Evolutionary conservation across 352 stramenopile genomes (phyloP), one percentile per base, ranked within the genome.

Genomic region (Phytophthora melonis): DNA sequence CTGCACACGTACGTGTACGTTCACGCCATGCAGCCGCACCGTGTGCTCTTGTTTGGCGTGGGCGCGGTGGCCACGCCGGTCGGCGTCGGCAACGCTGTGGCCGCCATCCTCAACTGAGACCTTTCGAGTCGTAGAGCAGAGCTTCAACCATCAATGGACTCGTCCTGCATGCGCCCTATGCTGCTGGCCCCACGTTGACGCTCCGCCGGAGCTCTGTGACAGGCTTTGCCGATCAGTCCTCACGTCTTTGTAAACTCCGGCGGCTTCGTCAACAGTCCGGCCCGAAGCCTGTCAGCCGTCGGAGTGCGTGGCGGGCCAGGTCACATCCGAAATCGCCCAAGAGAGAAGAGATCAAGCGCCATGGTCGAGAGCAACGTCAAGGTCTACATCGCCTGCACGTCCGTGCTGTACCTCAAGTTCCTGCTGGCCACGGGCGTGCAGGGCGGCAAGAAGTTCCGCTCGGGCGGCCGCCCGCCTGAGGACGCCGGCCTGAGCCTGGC

Each of bases 1-100:
- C 25, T 73, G 47, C 77, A 88, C 74, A 89, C 84, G 36, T 74
- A 83, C 64, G 76, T 77, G 14, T 91, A 88, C 55, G 72, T 70
- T 9, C 66, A 88, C 39, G 62, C 58, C 13, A 74, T 86, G 62
- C 81, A 92, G 68, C 84, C 82, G 23, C 66, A 82, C 25, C 83
- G 83, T 41, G 66, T 66, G 13, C 58, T 80, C 19, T 86, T 68
- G 63, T 85, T 68, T 64, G 50, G 50, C 7, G 43, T 73, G 11
- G 70, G 77, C 54, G 66, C 87, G 2, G 21, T 80, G 14, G 66
- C 70, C 16, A 89, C 74, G 4, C 36, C 74, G 7, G 62, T 76
- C n/a, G 79, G 77, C 1, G 50, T 74, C n/a, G 77, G 72, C 55
- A 86, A 86, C 57, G 79, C 79, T 52, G 21, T 70, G 45, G 32